These are phyloP conservation scores for Cercospora brassicicola DNA, from an alignment of 2,329 filamentous ascomycete genomes.

Conservation along the genomic window DNA sequence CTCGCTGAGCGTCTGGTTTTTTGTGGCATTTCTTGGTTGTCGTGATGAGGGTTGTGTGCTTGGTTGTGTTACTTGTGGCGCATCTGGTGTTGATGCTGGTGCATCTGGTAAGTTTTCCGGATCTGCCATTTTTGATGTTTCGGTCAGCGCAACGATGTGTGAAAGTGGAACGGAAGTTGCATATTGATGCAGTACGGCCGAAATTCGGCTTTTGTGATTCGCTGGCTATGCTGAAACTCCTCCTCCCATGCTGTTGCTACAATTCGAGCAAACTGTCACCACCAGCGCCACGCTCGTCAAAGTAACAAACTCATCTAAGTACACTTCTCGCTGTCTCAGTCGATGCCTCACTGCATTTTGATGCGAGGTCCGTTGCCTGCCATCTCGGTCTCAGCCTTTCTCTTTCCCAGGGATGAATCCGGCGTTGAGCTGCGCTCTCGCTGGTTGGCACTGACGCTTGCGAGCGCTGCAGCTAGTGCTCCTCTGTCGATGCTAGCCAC, in stretches of 20 bases:
- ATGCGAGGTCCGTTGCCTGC: constrained; percentile 26
- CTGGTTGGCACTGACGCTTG: constrained; percentile 22
- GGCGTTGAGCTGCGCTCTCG: constrained; percentile 40
- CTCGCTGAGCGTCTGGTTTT: constrained; percentile 34
- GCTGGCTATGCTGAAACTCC: not conserved
- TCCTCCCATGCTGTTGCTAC: not conserved
- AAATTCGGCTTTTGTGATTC: constrained; percentile 5
- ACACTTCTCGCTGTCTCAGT: not conserved
- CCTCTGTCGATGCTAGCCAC: constrained; percentile 15
- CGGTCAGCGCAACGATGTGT: not conserved
- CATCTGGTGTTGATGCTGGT: constrained; percentile 8
- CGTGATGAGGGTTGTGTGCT: constrained; percentile 5
- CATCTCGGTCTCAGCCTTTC: constrained; percentile 38
- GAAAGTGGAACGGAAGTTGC: not conserved
- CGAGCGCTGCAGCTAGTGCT: constrained; percentile 32
- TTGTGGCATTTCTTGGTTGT: constrained; percentile 25
- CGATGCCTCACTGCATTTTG: constrained; percentile 26
- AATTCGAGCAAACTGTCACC: not conserved
- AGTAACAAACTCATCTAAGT: not conserved
- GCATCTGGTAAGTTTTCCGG: constrained; percentile 17
- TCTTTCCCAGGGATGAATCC: constrained; percentile 37
- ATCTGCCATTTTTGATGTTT: constrained; percentile 11
- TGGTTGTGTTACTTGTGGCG: constrained; percentile 8
- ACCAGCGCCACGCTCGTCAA: constrained; percentile 10
- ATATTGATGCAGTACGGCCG: not conserved